phyloP scores from a whole-genome alignment of 202 grass and related monocot genomes.

The Panicum hallii region DNA sequence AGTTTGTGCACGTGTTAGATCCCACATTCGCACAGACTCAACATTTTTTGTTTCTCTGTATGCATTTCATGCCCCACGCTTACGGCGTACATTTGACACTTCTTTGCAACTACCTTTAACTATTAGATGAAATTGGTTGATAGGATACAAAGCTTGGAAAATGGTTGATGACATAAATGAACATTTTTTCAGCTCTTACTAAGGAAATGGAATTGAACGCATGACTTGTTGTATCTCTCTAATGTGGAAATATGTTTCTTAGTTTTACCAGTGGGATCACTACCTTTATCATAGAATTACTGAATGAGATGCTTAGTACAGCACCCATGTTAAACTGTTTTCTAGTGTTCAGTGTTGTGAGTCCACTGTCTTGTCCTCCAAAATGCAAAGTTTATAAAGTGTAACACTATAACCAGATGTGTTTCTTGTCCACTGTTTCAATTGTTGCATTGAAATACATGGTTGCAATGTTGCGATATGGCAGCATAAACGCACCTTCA shows the following conservation, averaged over 20 bases:
- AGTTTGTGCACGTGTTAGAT: not conserved
- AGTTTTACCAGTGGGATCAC: constrained; percentile 1
- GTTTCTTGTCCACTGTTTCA: constrained; percentile 4
- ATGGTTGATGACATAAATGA: not conserved
- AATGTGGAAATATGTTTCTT: constrained; percentile 1
- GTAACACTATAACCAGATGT: not conserved
- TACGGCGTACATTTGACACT: not conserved
- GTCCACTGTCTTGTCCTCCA: constrained; percentile 9
- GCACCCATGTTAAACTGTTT: constrained; percentile 1
- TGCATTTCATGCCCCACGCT: too few species aligned
- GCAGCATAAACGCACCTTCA: not conserved
- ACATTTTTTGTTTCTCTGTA: not conserved
- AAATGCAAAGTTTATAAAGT: constrained; percentile 20
- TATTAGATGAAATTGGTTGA: not conserved
- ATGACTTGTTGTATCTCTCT: not conserved
- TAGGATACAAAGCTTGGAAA: not conserved
- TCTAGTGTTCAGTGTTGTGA: not conserved
- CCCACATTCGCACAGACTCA: not conserved
- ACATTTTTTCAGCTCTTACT: not conserved
- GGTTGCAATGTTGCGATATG: not conserved
- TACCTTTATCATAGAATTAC: not conserved
- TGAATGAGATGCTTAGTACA: constrained; percentile 3
- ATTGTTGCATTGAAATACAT: not conserved
- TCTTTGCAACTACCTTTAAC: constrained; percentile 4
- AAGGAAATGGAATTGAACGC: not conserved